phyloP scores from a whole-genome alignment of 257 asterid genomes.

The Fraxinus pennsylvanica region DNA sequence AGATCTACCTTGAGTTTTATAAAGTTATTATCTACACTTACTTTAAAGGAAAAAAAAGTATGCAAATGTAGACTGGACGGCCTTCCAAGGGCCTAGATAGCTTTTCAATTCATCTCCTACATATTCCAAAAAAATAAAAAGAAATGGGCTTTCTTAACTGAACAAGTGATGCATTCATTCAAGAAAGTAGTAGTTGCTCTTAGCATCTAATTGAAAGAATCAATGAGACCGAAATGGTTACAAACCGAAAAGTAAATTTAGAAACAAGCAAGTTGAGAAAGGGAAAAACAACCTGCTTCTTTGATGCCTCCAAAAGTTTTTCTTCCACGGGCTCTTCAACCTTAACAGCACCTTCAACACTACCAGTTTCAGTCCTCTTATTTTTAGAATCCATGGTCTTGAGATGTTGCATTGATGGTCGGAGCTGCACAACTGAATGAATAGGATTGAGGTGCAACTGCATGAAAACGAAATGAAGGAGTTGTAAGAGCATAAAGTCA shows the following conservation, averaged over 20 bases:
- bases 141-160: not conserved
- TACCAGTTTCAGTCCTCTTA: slow-evolving; percentile 32
- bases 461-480: slow-evolving; percentile 36
- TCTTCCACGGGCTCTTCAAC: slow-evolving; percentile 42
- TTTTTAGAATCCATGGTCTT: slow-evolving; percentile 41
- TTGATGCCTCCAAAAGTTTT: slow-evolving; percentile 44
- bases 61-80: not conserved
- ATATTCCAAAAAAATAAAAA: not conserved
- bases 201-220: not conserved
- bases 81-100: not conserved
- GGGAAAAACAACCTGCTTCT: slow-evolving; percentile 49
- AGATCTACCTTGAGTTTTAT: slow-evolving; percentile 3
- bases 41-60: not conserved
- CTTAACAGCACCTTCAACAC: slow-evolving; percentile 43
- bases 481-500: slow-evolving; percentile 18
- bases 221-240: not conserved
- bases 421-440: slow-evolving; percentile 81
- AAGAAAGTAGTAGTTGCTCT: slow-evolving; percentile 1
- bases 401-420: slow-evolving; percentile 66
- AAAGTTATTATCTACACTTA: slow-evolving; percentile 6
- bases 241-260: slow-evolving; percentile 9
- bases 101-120: not conserved
- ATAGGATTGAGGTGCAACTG: slow-evolving; percentile 86
- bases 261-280: not conserved
- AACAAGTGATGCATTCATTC: slow-evolving; percentile 6